Conservation (phyloP, 805 yeast genomes). For the Lachancea lanzarotensis region DNA sequence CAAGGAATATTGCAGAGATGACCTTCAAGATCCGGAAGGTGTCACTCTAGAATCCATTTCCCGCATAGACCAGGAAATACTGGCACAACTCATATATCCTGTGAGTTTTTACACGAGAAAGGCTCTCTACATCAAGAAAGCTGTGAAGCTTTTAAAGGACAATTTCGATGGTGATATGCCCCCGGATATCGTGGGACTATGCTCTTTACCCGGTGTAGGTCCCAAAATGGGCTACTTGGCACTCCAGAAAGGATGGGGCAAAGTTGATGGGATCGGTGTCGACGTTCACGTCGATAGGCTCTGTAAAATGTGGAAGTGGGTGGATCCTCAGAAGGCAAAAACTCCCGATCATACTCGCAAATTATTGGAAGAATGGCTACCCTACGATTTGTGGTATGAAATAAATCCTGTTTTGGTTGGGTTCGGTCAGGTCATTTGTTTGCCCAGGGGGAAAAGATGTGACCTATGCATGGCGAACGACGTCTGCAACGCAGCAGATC, state of each 20-base stretch:
- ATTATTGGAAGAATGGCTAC: conserved; percentile 68
- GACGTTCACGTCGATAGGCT: conserved; percentile 86
- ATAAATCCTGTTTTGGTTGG: conserved; percentile 86
- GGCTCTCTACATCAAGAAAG: conserved; percentile 58
- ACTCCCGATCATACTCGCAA: conserved; percentile 74
- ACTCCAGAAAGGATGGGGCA: conserved; percentile 75
- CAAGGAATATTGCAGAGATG: conserved; percentile 42
- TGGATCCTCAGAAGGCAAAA: conserved; percentile 35
- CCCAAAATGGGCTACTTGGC: conserved; percentile 89
- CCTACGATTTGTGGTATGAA: conserved; percentile 68
- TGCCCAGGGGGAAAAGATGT: conserved; percentile 63
- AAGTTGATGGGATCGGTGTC: conserved; percentile 82
- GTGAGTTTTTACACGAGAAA: conserved; percentile 87
- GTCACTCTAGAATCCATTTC: conserved; percentile 50
- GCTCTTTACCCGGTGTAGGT: conserved; percentile 82
- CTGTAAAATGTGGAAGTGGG: conserved; percentile 80
- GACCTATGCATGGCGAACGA: conserved; percentile 57
- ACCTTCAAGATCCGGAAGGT: conserved; percentile 40
- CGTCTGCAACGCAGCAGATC: conserved; percentile 55
- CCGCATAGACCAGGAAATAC: conserved; percentile 43
- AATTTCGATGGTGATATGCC: conserved; percentile 68
- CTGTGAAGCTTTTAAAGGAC: conserved; percentile 47
- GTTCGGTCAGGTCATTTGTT: conserved; percentile 85
- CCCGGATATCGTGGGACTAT: conserved; percentile 53
- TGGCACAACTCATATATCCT: conserved; percentile 62